Percentiles rank a stretch among this genome's conserved stretches.
phyloP scores from a whole-genome alignment of 139 green algal genomes.

The Marvania coccoides region DNA sequence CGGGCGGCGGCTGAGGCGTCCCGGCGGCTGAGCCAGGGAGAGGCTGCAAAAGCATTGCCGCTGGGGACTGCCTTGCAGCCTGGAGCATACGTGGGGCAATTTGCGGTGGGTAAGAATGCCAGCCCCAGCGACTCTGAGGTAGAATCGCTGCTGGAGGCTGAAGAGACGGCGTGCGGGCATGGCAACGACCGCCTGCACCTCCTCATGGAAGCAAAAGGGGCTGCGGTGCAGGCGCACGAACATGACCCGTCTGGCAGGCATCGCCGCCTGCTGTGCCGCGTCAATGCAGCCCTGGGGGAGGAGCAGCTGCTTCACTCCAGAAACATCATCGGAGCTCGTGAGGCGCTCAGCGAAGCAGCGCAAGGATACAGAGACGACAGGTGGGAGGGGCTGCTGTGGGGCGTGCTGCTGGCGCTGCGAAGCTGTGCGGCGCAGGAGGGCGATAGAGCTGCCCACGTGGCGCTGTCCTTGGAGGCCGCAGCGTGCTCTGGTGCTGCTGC shows the following conservation, averaged over 20 bases:
- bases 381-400: constrained; percentile 23
- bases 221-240: too few species aligned
- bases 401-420: constrained; percentile 23
- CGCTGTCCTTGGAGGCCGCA: constrained; percentile 23
- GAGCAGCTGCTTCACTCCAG: not conserved
- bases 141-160: not conserved
- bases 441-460: constrained; percentile 1
- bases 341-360: constrained; percentile 1
- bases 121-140: not conserved
- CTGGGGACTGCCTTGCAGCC: not conserved
- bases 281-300: not conserved
- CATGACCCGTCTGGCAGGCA: not conserved
- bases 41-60: not conserved
- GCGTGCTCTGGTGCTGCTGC: too few species aligned
- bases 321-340: not conserved
- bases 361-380: constrained; percentile 20
- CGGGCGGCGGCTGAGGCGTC: too few species aligned
- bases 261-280: constrained; percentile 2
- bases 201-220: not conserved
- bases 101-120: not conserved
- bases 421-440: constrained; percentile 18
- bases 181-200: not conserved
- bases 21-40: not conserved
- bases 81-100: not conserved
- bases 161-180: not conserved